Evolutionary conservation across 345 rosid genomes (phyloP).

Genomic region (Cardamine chenopodiifolia): DNA sequence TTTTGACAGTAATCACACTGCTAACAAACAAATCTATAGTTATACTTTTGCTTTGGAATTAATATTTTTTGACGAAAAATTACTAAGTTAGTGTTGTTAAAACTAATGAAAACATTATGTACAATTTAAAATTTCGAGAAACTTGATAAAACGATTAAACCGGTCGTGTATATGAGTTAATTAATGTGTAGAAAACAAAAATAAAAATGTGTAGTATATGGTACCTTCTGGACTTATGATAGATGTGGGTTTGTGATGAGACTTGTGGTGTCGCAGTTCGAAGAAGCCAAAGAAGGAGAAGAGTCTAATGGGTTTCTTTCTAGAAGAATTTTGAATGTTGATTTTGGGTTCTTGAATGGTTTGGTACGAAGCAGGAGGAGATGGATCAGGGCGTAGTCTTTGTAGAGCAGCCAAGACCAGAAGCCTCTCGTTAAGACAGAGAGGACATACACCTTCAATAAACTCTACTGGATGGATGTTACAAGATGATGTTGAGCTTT

Average conservation of each 20-base stretch:
- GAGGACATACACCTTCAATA: constrained; percentile 67
- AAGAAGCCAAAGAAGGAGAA: constrained; percentile 31
- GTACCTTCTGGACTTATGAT: constrained; percentile 38
- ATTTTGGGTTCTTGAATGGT: neutral
- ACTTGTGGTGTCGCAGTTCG: constrained; percentile 22
- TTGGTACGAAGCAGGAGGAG: constrained; percentile 24
- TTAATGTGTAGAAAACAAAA: neutral
- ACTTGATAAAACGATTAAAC: neutral
- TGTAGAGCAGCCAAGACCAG: constrained; percentile 25
- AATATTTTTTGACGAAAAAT: neutral
- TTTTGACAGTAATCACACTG: no score
- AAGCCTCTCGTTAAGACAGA: constrained; percentile 84
- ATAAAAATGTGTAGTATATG: neutral
- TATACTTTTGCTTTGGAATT: neutral
- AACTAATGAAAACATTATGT: neutral
- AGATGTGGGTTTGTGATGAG: constrained; percentile 16
- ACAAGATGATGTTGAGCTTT: constrained; percentile 56
- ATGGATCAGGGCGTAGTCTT: neutral
- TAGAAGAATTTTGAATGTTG: constrained; percentile 4
- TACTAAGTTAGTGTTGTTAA: neutral
- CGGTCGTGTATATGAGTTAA: neutral
- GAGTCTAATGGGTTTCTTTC: constrained; percentile 12
- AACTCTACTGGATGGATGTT: constrained; percentile 69
- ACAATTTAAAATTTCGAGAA: neutral
- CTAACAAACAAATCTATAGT: no score